phyloP scores from a whole-genome alignment of 2,329 filamentous ascomycete species.

The Cladophialophora psammophila region DNA sequence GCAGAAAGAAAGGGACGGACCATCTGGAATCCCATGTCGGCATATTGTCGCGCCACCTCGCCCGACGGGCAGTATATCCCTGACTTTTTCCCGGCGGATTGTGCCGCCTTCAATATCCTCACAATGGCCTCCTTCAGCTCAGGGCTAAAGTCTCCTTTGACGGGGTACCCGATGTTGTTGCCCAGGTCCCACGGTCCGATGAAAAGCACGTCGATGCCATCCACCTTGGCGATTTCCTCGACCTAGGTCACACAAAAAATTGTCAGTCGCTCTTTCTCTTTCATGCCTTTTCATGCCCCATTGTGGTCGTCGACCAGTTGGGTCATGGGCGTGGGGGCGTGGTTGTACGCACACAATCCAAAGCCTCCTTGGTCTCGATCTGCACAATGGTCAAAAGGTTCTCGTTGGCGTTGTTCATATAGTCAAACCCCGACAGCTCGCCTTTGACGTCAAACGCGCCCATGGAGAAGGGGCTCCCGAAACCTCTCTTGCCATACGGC shows the following conservation, averaged over 20 bases:
- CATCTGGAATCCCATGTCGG: conserved; percentile 63
- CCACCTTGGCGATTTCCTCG: conserved; percentile 60
- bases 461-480: conserved; percentile 63
- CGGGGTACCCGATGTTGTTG: conserved; percentile 64
- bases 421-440: conserved; percentile 52
- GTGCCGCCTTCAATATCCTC: conserved; percentile 59
- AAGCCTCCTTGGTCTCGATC: conserved; percentile 52
- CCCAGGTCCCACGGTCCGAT: conserved; percentile 65
- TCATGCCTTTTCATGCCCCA: no score
- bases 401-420: conserved; percentile 63
- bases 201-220: conserved; percentile 61
- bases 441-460: conserved; percentile 52
- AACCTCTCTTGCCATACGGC: conserved; percentile 61
- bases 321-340: no score
- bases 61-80: conserved; percentile 64
- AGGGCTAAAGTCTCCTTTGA: conserved; percentile 56
- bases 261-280: conserved; percentile 10
- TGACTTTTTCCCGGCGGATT: conserved; percentile 60
- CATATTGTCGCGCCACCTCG: conserved; percentile 60
- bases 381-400: conserved; percentile 59
- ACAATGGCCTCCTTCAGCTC: conserved; percentile 61
- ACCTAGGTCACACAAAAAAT: conserved; percentile 43
- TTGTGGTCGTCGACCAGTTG: no score
- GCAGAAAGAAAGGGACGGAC: conserved; percentile 46
- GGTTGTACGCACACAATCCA: conserved; percentile 45